phyloP scores from a whole-genome alignment of 2,329 filamentous ascomycete genomes.

The Pleurostoma richardsiae region DNA sequence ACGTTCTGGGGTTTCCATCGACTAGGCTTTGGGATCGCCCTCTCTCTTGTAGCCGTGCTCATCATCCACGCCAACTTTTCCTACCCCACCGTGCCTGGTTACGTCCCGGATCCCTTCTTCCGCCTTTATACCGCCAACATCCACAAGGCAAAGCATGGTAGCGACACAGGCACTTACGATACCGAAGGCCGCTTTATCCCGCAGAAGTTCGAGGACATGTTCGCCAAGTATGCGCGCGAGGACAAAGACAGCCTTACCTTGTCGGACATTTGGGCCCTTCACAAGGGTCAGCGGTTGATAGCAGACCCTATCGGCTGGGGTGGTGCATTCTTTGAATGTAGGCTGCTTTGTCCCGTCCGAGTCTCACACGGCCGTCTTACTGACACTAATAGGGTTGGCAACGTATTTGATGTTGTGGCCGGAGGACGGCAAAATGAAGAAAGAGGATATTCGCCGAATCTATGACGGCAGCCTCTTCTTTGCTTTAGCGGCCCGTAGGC shows the following conservation, averaged over 20 bases:
- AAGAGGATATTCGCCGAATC: slow-evolving; percentile 37
- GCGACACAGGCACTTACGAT: slow-evolving; percentile 40
- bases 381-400: slow-evolving; percentile 24
- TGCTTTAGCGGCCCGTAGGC: no score
- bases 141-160: slow-evolving; percentile 40
- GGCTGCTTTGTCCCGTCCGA: neutral
- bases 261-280: slow-evolving; percentile 28
- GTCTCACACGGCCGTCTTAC: no score
- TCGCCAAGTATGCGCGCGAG: slow-evolving; percentile 35
- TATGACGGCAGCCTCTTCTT: no score
- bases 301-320: neutral
- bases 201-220: slow-evolving; percentile 46
- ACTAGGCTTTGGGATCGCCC: slow-evolving; percentile 31
- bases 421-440: slow-evolving; percentile 48
- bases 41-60: slow-evolving; percentile 30
- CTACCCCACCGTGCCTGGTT: slow-evolving; percentile 20
- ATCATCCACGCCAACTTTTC: slow-evolving; percentile 38
- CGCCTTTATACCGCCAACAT: slow-evolving; percentile 20
- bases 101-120: slow-evolving; percentile 4
- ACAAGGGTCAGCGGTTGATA: neutral
- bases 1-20: slow-evolving; percentile 32
- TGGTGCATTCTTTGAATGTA: slow-evolving; percentile 9
- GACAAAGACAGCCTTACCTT: slow-evolving; percentile 31
- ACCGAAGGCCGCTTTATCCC: slow-evolving; percentile 41
- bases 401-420: slow-evolving; percentile 50